These are phyloP conservation scores for Mucor velutinosus DNA, from an alignment of 371 early-diverging fungal species.

Conservation along the genomic window DNA sequence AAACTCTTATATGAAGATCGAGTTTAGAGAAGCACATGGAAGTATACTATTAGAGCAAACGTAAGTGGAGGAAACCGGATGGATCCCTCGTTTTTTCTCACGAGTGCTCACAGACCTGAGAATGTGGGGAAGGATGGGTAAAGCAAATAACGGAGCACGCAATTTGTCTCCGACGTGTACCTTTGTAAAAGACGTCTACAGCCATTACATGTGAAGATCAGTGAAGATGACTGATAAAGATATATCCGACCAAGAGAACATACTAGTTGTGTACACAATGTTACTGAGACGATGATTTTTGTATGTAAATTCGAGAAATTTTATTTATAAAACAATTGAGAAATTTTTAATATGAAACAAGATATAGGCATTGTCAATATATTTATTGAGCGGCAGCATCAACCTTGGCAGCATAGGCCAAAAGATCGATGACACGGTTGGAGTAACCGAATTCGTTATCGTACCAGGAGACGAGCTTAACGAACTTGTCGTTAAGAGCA, in stretches of 20 bases:
- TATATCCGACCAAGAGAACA: background rate
- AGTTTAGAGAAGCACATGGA: background rate
- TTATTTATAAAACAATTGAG: conserved; percentile 1
- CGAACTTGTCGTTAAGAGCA: conserved; percentile 92
- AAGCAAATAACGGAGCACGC: background rate
- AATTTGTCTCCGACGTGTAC: background rate
- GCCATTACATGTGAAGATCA: conserved; percentile 3
- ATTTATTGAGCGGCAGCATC: conserved; percentile 38
- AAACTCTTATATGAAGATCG: background rate
- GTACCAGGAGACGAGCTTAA: conserved; percentile 97
- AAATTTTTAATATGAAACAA: conserved; percentile 2
- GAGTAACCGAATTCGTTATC: conserved; percentile 96
- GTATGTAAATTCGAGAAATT: background rate
- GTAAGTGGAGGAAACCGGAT: conserved; percentile 5
- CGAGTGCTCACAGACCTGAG: conserved; percentile 5
- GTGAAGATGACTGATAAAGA: background rate
- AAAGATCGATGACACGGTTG: conserved; percentile 88
- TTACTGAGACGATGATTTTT: background rate
- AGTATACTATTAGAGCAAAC: conserved; percentile 2
- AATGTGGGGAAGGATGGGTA: background rate
- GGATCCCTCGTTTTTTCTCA: conserved; percentile 7
- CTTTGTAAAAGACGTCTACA: background rate
- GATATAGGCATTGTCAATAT: background rate
- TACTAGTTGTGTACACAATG: background rate
- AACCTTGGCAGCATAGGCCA: conserved; percentile 73